Conservation (phyloP, 2,329 filamentous ascomycete species). For the Chrysoporthe cubensis region DNA sequence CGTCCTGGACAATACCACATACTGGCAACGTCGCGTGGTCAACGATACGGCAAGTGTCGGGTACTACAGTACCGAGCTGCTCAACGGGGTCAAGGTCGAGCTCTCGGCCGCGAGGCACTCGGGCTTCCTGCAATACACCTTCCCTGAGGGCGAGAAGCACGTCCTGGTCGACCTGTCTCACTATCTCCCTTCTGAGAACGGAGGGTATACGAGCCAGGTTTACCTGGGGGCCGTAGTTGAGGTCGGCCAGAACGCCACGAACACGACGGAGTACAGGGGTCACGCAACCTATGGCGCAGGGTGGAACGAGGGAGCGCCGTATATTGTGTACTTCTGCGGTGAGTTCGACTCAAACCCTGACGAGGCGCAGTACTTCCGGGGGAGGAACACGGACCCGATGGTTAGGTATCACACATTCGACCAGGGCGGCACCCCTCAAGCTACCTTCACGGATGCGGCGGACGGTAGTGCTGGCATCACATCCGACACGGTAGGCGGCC, state of each 20-base stretch:
- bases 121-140: conserved; percentile 57
- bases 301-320: conserved; percentile 48
- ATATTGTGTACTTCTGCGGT: conserved; percentile 49
- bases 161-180: conserved; percentile 54
- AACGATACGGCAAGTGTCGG: conserved; percentile 54
- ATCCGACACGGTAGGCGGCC: conserved; percentile 52
- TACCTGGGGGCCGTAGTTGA: conserved; percentile 40
- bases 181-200: conserved; percentile 47
- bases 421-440: conserved; percentile 17
- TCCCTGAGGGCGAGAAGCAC: conserved; percentile 46
- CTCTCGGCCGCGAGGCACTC: conserved; percentile 53
- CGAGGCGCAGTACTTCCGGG: conserved; percentile 43
- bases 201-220: conserved; percentile 46
- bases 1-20: conserved; percentile 52
- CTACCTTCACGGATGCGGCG: conserved; percentile 17
- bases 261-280: conserved; percentile 35
- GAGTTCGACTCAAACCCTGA: conserved; percentile 44
- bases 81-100: conserved; percentile 53
- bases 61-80: conserved; percentile 55
- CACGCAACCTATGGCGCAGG: conserved; percentile 52
- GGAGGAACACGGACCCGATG: conserved; percentile 51
- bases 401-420: conserved; percentile 32
- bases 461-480: conserved; percentile 1
- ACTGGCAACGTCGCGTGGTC: conserved; percentile 47
- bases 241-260: conserved; percentile 42